Evolutionary conservation across 108 stramenopile genomes (phyloP).

Genomic region (Skeletonema potamos): DNA sequence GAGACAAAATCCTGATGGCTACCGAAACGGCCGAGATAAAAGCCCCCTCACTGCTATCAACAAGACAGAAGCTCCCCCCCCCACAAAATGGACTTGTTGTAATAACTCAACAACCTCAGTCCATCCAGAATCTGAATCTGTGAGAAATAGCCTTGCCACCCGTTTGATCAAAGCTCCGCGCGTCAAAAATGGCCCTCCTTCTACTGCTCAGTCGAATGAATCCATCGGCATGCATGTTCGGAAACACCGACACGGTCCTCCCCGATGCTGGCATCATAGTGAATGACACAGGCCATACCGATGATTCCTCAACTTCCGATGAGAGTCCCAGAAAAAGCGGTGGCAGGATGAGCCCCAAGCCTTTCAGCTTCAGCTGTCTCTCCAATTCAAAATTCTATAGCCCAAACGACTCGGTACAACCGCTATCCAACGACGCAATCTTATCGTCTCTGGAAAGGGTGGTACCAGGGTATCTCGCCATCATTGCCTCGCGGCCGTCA

Average conservation of each 20-base stretch:
- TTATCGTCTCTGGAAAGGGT: neutral
- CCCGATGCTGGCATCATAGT: neutral
- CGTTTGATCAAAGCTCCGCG: neutral
- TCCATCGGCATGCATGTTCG: constrained; percentile 12
- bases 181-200: neutral
- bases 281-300: neutral
- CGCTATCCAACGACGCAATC: neutral
- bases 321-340: neutral
- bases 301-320: neutral
- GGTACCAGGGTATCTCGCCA: constrained; percentile 22
- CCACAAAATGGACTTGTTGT: too few species aligned
- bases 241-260: neutral
- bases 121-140: too few species aligned
- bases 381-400: constrained; percentile 6
- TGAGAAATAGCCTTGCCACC: too few species aligned
- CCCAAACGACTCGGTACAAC: constrained; percentile 13
- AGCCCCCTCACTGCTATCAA: too few species aligned
- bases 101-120: too few species aligned
- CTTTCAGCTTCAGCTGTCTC: constrained; percentile 3
- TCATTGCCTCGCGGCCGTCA: constrained; percentile 10
- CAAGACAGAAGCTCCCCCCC: too few species aligned
- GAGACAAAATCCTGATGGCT: too few species aligned
- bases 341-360: neutral
- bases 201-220: constrained; percentile 19
- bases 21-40: too few species aligned